Evolutionary conservation across 495 filamentous ascomycete species (phyloP).

Genomic region (Hyaloscypha variabilis): DNA sequence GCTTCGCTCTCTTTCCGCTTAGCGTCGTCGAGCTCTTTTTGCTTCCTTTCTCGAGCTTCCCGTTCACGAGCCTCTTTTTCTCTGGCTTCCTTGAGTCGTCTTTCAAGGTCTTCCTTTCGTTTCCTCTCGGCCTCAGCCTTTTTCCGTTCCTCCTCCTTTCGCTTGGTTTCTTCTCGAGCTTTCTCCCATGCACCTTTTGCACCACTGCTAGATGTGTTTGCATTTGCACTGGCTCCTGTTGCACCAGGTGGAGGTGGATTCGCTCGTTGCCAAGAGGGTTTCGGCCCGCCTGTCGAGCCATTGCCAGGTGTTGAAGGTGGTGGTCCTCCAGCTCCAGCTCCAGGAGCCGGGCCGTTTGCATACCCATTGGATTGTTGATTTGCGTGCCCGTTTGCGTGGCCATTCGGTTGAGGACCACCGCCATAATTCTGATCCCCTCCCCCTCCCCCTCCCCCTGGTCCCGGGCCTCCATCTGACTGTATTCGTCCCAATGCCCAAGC

Average conservation of each 20-base stretch:
- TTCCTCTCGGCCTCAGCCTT: conserved; percentile 50
- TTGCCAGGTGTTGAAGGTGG: conserved; percentile 40
- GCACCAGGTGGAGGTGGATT: conserved; percentile 26
- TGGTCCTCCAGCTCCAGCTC: conserved; percentile 14
- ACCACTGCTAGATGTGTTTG: conserved; percentile 29
- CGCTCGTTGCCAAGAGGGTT: conserved; percentile 24
- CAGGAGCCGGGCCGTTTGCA: conserved; percentile 17
- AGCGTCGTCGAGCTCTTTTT: conserved; percentile 34
- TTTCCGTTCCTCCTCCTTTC: conserved; percentile 63
- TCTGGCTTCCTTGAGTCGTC: conserved; percentile 36
- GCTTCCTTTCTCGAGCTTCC: conserved; percentile 37
- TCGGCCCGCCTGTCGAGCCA: conserved; percentile 16
- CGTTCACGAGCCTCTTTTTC: conserved; percentile 44
- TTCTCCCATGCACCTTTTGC: conserved; percentile 66
- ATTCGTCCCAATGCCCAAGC: conserved; percentile 75
- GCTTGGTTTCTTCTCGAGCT: conserved; percentile 68
- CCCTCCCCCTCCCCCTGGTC: conserved; percentile 28
- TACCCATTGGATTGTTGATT: conserved; percentile 21
- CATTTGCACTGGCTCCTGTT: conserved; percentile 21
- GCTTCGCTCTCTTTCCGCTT: conserved; percentile 34
- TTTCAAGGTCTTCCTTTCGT: conserved; percentile 48
- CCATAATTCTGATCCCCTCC: conserved; percentile 22
- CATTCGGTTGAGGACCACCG: conserved; percentile 11
- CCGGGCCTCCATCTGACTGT: conserved; percentile 52
- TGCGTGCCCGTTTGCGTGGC: conserved; percentile 6